These are phyloP conservation scores for Tulasnella sp. DNA, from an alignment of 768 basidiomycete species.

Conservation along the genomic window DNA sequence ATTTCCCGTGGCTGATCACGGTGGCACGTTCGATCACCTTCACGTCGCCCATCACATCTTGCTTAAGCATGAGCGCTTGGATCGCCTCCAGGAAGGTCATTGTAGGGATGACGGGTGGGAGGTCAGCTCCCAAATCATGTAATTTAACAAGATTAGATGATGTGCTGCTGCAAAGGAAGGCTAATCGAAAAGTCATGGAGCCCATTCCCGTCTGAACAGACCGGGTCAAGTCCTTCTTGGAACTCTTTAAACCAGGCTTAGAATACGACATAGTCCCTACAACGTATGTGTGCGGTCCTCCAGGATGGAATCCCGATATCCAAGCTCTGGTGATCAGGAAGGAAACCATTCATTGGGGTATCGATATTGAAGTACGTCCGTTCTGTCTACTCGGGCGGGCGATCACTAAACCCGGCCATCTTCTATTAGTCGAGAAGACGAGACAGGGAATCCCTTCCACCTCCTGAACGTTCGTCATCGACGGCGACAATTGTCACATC, in stretches of 20 bases:
- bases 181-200: slow-evolving; percentile 56
- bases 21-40: slow-evolving; percentile 96
- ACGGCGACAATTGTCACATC: slow-evolving; percentile 53
- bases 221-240: slow-evolving; percentile 55
- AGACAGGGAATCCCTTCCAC: slow-evolving; percentile 46
- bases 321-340: slow-evolving; percentile 85
- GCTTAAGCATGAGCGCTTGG: slow-evolving; percentile 81
- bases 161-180: slow-evolving; percentile 56
- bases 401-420: background rate
- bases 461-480: slow-evolving; percentile 65
- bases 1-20: slow-evolving; percentile 68
- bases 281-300: slow-evolving; percentile 82
- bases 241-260: slow-evolving; percentile 55
- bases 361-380: slow-evolving; percentile 50
- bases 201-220: slow-evolving; percentile 42
- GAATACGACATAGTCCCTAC: slow-evolving; percentile 61
- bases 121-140: slow-evolving; percentile 33
- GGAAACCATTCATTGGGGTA: slow-evolving; percentile 74
- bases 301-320: slow-evolving; percentile 75
- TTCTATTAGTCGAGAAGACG: slow-evolving; percentile 45
- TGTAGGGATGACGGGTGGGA: slow-evolving; percentile 80
- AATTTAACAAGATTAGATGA: slow-evolving; percentile 51
- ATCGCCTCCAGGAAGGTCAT: slow-evolving; percentile 71
- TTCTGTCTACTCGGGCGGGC: background rate
- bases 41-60: slow-evolving; percentile 97